Base-by-base conservation (phyloP, 1,139 yeast genomes). In the Hanseniaspora sp. region DNA sequence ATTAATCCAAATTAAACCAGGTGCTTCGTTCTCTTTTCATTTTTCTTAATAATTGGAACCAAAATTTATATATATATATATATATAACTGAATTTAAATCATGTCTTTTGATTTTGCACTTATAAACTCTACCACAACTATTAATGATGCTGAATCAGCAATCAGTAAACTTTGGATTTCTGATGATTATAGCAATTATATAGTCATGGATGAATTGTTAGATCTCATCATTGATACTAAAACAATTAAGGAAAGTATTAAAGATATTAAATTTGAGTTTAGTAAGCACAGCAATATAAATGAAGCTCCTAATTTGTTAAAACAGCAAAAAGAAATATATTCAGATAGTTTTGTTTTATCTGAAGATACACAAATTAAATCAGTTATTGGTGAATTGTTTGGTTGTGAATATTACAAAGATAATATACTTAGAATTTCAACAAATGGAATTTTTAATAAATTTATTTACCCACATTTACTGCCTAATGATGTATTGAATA, bases 361-460 rank as follows among this genome's bases (percentile, higher is more conserved):
- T 5, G 40, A 23, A 13, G 43, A 38, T 41, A 11, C 29, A 9
- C 18, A 28, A 2, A 18, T 28, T 23, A 45, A 51, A 34, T 44
- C 48, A n/a, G 47, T 51, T 1, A 23, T 51, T 15, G 54, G 54
- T 23, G 23, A 23, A 23, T 23, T 23, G 4, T 23, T 23, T 23
- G 23, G 23, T 23, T 23, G 23, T 23, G 23, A 23, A 23, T 23
- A 23, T 4, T n/a, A 23, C 6, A 23, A 15, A 7, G n/a, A 38
- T 3, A 12, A 15, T 12, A 15, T 17, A 7, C 18, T 38, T 4
- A 44, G 45, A 33, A 39, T 51, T 4, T 7, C 18, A 12, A 51
- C 54, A 1, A 39, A 51, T 15, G 54, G 43, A 11, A 23, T 51
- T 15, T 51, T 51, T 29, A 51, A 51, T 31, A 51, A 51, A n/a